Percentiles rank a stretch among this genome's conserved stretches.
phyloP scores from a whole-genome alignment of 129 eudicot species.

The Rutidosis leptorrhynchoides region DNA sequence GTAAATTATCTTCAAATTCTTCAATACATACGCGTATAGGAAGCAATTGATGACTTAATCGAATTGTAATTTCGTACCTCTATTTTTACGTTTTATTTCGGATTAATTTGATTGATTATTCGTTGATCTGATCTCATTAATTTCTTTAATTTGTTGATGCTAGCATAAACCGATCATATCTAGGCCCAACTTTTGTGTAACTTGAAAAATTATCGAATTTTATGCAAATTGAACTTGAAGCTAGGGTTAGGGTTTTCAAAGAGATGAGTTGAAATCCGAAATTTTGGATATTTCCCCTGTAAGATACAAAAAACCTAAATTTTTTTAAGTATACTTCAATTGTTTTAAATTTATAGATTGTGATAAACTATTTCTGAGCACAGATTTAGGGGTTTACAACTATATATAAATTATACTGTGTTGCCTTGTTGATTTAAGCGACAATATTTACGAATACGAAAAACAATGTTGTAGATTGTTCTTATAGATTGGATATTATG shows the following conservation, averaged over 20 bases:
- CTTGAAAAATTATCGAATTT: neutral
- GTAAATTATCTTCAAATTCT: slow-evolving; percentile 20
- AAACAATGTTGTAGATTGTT: neutral
- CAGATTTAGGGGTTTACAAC: slow-evolving; percentile 16
- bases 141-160: slow-evolving; percentile 11
- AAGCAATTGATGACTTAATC: slow-evolving; percentile 28
- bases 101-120: slow-evolving; percentile 2
- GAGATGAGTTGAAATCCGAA: slow-evolving; percentile 15
- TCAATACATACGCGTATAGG: slow-evolving; percentile 37
- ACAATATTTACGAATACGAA: neutral
- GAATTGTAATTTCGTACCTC: slow-evolving; percentile 46
- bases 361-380: neutral
- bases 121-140: slow-evolving; percentile 16
- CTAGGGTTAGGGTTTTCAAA: slow-evolving; percentile 44
- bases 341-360: neutral
- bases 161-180: slow-evolving; percentile 1
- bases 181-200: slow-evolving; percentile 12
- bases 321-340: neutral
- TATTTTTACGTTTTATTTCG: slow-evolving; percentile 19
- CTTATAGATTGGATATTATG: slow-evolving; percentile 24
- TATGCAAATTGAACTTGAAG: slow-evolving; percentile 13
- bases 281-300: neutral
- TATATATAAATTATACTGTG: neutral
- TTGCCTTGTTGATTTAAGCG: neutral
- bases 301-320: neutral